These are phyloP conservation scores for Voacanga thouarsii DNA, from an alignment of 257 asterid genomes.

Conservation along the genomic window DNA sequence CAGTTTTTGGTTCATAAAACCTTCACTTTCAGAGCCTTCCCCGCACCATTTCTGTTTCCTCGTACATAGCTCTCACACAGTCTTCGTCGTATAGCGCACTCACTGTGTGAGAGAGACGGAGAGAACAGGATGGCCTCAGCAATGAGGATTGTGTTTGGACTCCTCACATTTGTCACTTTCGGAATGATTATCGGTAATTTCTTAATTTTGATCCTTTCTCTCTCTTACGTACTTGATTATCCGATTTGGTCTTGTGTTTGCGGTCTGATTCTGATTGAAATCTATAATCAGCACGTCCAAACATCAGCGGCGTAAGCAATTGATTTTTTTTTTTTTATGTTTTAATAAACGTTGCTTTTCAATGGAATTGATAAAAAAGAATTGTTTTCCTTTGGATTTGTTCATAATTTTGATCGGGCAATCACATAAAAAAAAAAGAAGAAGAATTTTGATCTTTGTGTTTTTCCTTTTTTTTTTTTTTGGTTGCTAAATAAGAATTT, in stretches of 20 bases:
- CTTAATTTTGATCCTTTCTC: slow-evolving; percentile 5
- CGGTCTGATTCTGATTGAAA: neutral
- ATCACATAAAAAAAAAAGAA: neutral
- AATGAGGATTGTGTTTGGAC: slow-evolving; percentile 54
- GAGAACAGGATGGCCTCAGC: slow-evolving; percentile 23
- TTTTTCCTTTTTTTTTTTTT: too few relatives aligned
- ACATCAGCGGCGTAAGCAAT: neutral
- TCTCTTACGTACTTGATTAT: neutral
- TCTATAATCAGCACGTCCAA: neutral
- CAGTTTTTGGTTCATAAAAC: too few relatives aligned
- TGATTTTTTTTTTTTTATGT: neutral
- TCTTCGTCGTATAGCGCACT: too few relatives aligned
- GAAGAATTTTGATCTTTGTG: too few relatives aligned
- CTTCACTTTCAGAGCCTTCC: too few relatives aligned
- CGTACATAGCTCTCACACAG: neutral
- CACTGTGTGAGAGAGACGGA: neutral
- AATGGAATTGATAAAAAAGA: neutral
- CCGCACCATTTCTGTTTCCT: neutral
- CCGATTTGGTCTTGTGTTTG: neutral
- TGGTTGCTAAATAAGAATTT: too few relatives aligned
- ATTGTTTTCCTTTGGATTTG: neutral
- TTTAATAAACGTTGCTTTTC: neutral
- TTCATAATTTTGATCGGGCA: neutral
- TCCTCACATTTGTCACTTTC: slow-evolving; percentile 60
- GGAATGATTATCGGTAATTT: slow-evolving; percentile 74